Evolutionary conservation across 176 grass and related monocot genomes (phyloP).

Genomic region (Musa schizocarpa): DNA sequence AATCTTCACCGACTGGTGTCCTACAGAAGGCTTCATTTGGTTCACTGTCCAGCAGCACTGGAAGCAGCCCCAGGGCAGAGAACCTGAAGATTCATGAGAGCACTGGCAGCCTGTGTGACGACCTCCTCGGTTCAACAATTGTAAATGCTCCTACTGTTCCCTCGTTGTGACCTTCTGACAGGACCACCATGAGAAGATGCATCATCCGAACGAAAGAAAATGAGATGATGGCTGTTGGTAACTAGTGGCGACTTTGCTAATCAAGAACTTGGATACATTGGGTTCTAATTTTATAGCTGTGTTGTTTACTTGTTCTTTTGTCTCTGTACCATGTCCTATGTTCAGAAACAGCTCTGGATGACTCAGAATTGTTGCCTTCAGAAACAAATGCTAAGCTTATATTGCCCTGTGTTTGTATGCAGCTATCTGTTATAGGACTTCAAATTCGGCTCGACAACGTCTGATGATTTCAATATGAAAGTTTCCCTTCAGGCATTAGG

Average conservation of each 20-base stretch:
- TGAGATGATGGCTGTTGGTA: background rate
- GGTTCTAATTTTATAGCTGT: background rate
- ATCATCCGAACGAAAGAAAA: too few species aligned
- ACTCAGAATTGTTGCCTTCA: background rate
- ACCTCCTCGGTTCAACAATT: constrained; percentile 59
- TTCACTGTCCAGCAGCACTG: constrained; percentile 69
- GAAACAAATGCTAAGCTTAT: background rate
- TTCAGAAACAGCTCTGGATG: background rate
- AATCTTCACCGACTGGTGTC: constrained; percentile 35
- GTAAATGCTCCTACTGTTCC: constrained; percentile 65
- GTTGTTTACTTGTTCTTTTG: background rate
- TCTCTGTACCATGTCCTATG: background rate
- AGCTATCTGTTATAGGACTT: background rate
- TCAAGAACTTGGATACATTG: background rate
- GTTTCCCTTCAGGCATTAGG: too few species aligned
- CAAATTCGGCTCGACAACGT: background rate
- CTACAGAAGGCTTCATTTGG: constrained; percentile 73
- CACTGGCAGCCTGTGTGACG: constrained; percentile 26
- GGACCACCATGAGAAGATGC: constrained; percentile 3
- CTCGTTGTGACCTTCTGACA: constrained; percentile 29
- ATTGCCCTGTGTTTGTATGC: background rate
- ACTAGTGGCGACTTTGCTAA: background rate
- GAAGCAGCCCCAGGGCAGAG: constrained; percentile 79
- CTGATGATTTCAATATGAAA: too few species aligned
- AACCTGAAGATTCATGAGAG: constrained; percentile 46